Evolutionary conservation across 2,329 filamentous ascomycete species (phyloP).

Genomic region (Fusarium globosum): DNA sequence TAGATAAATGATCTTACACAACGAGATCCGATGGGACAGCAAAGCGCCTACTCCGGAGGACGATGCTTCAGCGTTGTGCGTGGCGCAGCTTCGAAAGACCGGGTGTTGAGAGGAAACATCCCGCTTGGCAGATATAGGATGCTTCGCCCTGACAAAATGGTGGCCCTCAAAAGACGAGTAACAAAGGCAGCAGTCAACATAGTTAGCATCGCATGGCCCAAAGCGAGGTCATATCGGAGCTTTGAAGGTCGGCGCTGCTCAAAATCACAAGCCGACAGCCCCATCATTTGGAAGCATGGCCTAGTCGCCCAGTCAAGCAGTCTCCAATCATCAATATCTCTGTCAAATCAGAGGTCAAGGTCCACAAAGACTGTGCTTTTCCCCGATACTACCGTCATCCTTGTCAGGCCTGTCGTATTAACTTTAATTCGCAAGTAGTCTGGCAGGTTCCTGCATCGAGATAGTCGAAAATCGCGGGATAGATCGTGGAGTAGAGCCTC

Average conservation of each 20-base stretch:
- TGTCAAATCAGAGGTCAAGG: neutral
- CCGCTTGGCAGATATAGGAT: neutral
- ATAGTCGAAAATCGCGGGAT: constrained; percentile 47
- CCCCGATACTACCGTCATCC: neutral
- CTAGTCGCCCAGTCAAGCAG: neutral
- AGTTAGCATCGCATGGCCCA: accelerated
- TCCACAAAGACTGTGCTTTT: neutral
- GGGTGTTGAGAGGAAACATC: accelerated
- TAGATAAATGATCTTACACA: neutral
- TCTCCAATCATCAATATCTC: accelerated
- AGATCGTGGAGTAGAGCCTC: constrained; percentile 44
- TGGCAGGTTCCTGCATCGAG: constrained; percentile 7
- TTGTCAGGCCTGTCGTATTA: constrained; percentile 35
- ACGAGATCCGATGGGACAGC: neutral
- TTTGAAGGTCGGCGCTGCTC: neutral
- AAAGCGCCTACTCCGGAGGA: neutral
- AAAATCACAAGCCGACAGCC: neutral
- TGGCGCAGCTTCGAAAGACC: neutral
- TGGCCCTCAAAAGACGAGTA: accelerated
- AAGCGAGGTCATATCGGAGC: neutral
- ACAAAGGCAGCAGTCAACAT: neutral
- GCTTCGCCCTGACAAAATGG: accelerated
- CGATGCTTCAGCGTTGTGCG: neutral
- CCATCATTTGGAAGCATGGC: neutral
- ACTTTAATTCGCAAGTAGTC: constrained; percentile 24